phyloP scores from a whole-genome alignment of 1,139 yeast species.

The Pneumocystis sp. region DNA sequence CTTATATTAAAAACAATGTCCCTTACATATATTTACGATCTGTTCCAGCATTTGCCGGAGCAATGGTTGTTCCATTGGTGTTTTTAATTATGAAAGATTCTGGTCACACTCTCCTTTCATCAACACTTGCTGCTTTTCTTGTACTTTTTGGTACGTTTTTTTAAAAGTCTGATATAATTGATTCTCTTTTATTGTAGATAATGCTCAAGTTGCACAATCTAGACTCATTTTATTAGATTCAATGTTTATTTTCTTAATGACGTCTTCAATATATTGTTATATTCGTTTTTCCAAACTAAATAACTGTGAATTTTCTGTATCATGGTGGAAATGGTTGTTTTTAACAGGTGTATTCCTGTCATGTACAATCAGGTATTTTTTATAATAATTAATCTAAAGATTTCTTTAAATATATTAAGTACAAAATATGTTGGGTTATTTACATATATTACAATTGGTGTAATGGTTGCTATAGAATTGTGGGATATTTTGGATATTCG shows the following conservation, averaged over 20 bases:
- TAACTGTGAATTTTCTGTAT: constrained; percentile 42
- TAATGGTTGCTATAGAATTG: constrained; percentile 69
- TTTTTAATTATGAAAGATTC: constrained; percentile 71
- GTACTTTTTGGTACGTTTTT: constrained; percentile 45
- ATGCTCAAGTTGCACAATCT: constrained; percentile 85
- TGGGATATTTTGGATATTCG: constrained; percentile 71
- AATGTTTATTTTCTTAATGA: constrained; percentile 67
- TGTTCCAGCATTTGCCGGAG: constrained; percentile 68
- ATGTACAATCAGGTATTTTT: constrained; percentile 42
- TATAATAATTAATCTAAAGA: constrained; percentile 17
- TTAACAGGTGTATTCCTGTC: constrained; percentile 76
- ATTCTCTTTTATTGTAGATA: constrained; percentile 24
- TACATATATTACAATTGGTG: constrained; percentile 74
- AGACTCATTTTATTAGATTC: constrained; percentile 85
- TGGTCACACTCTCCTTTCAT: constrained; percentile 64
- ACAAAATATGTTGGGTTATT: constrained; percentile 93
- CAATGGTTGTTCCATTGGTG: constrained; percentile 66
- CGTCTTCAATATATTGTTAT: constrained; percentile 61
- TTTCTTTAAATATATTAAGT: constrained; percentile 20
- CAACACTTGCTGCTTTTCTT: constrained; percentile 62
- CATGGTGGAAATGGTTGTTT: constrained; percentile 83
- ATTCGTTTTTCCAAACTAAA: constrained; percentile 67
- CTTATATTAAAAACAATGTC: constrained; percentile 57
- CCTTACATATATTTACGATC: constrained; percentile 84
- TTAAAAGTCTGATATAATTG: constrained; percentile 13